These are phyloP conservation scores for Firmiana major DNA, from an alignment of 345 rosid species.

Conservation along the genomic window DNA sequence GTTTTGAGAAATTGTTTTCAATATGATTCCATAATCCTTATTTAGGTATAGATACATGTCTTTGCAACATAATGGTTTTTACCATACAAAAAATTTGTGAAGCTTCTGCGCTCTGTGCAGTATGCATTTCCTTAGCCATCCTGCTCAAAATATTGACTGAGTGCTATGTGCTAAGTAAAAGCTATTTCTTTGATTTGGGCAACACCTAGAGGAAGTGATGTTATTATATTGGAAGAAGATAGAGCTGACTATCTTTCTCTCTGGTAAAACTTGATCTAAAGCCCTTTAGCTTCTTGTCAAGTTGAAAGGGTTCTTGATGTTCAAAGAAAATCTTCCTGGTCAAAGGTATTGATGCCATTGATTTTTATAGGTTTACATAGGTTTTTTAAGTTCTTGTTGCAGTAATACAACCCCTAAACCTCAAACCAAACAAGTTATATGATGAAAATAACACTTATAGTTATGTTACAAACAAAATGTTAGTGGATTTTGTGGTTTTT, in stretches of 20 bases:
- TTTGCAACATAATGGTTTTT: neutral
- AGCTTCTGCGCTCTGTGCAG: neutral
- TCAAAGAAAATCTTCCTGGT: neutral
- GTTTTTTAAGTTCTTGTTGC: neutral
- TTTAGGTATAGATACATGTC: neutral
- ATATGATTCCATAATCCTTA: neutral
- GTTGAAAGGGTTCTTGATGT: neutral
- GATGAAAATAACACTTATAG: neutral
- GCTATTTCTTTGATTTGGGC: neutral
- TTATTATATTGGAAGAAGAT: neutral
- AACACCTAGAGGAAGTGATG: neutral
- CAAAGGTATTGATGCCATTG: neutral
- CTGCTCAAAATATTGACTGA: neutral
- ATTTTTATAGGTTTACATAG: neutral
- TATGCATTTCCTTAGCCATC: neutral
- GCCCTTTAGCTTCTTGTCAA: neutral
- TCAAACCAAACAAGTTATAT: neutral
- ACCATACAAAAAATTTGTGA: neutral
- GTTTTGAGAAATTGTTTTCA: neutral
- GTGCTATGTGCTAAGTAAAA: neutral
- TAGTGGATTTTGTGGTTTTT: neutral
- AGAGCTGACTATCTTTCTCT: neutral
- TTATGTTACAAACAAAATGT: neutral
- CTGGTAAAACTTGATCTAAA: neutral
- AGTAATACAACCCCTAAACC: neutral